Percentiles rank a stretch among this genome's conserved stretches.
Evolutionary conservation across 2,329 filamentous ascomycete genomes (phyloP).

Genomic region (Lithohypha guttulata): DNA sequence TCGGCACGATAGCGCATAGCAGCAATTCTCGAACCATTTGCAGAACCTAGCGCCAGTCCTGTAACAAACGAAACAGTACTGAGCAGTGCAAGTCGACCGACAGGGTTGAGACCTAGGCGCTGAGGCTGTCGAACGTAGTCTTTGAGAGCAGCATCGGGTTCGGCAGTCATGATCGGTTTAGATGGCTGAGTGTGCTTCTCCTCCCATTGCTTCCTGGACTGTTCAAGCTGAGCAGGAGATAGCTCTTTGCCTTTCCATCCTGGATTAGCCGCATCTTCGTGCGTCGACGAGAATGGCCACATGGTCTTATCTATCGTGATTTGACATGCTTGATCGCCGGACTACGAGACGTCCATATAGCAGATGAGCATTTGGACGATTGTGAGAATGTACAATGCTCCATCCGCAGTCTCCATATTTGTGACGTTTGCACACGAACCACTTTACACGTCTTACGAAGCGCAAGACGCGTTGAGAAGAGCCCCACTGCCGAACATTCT

Average conservation of each 20-base stretch:
- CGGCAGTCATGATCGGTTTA: background rate
- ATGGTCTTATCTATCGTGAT: too few relatives aligned
- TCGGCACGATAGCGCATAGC: conserved; percentile 85
- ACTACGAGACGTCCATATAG: too few relatives aligned
- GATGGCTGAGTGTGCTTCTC: background rate
- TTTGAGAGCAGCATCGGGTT: background rate
- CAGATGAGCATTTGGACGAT: too few relatives aligned
- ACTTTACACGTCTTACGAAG: background rate
- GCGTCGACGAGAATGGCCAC: conserved; percentile 16
- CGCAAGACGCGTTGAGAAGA: too few relatives aligned
- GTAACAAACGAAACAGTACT: conserved; percentile 52
- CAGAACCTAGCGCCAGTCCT: conserved; percentile 60
- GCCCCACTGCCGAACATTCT: too few relatives aligned
- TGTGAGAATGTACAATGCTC: background rate
- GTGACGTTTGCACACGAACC: conserved; percentile 1
- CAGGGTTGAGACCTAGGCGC: conserved; percentile 44
- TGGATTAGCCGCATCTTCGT: background rate
- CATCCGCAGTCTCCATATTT: background rate
- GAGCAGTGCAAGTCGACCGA: conserved; percentile 55
- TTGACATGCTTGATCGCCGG: too few relatives aligned
- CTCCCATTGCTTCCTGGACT: background rate
- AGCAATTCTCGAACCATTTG: conserved; percentile 61
- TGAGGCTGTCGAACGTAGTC: conserved; percentile 24
- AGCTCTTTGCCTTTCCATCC: background rate
- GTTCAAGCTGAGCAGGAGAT: background rate